phyloP scores from a whole-genome alignment of 441 rosid species.

The Mallotus repandus region DNA sequence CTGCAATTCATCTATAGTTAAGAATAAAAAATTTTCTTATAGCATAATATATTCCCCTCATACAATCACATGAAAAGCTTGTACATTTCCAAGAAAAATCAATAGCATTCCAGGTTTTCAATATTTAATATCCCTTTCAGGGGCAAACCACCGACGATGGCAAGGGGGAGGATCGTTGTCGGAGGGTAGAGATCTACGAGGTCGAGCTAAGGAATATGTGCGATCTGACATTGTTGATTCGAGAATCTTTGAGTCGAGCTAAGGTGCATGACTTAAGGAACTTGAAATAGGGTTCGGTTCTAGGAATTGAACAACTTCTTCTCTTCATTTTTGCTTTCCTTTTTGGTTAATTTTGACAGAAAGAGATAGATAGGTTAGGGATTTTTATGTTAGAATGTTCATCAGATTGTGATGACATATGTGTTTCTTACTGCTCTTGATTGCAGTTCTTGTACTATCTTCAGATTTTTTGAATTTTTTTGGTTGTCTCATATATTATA shows the following conservation, averaged over 20 bases:
- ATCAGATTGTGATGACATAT: neutral
- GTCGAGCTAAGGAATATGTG: slow-evolving; percentile 27
- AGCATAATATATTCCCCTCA: no score
- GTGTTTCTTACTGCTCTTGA: slow-evolving; percentile 22
- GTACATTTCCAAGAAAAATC: no score
- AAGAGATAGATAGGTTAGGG: neutral
- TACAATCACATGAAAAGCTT: no score
- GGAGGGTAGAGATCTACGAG: neutral
- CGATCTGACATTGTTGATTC: slow-evolving; percentile 39
- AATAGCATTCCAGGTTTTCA: no score
- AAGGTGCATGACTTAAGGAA: slow-evolving; percentile 51
- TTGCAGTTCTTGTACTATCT: slow-evolving; percentile 24
- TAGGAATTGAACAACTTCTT: slow-evolving; percentile 22
- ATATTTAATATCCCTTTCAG: no score
- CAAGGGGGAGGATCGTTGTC: neutral
- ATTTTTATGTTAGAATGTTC: no score
- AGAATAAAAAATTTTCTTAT: no score
- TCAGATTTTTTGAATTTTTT: slow-evolving; percentile 22
- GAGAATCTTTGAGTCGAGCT: slow-evolving; percentile 43
- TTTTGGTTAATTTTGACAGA: no score
- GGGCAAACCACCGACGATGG: no score
- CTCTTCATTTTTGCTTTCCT: slow-evolving; percentile 25
- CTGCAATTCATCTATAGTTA: no score
- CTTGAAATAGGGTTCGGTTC: slow-evolving; percentile 35
- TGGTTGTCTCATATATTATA: slow-evolving; percentile 26